phyloP scores from a whole-genome alignment of 208 protist genomes.

The Wallacemonas collosoma region DNA sequence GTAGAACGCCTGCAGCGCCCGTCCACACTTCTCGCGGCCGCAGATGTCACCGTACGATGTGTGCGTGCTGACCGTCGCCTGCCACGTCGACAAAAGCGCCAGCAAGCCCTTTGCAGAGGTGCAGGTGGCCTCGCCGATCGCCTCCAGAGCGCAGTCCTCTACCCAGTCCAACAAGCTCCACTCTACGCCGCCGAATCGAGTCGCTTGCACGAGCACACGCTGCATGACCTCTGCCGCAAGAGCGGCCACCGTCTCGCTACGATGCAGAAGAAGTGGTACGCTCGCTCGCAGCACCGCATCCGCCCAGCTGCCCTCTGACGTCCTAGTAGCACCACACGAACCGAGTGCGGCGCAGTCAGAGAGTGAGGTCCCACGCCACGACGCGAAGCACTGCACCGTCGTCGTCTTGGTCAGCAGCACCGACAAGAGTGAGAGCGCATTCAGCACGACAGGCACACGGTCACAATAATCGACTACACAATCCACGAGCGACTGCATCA shows the following conservation, averaged over 20 bases:
- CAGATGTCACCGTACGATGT: not conserved
- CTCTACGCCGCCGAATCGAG: not conserved
- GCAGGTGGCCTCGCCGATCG: conserved; percentile 19
- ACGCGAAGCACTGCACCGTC: not conserved
- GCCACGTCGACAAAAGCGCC: conserved; percentile 23
- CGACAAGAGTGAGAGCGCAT: conserved; percentile 28
- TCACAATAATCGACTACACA: conserved; percentile 16
- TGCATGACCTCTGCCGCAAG: conserved; percentile 35
- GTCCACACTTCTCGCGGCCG: not conserved
- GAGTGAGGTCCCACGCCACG: not conserved
- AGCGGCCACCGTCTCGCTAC: conserved; percentile 29
- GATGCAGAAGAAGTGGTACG: conserved; percentile 39
- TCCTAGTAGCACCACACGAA: not conserved
- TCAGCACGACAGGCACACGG: conserved; percentile 35
- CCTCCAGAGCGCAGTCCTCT: conserved; percentile 52
- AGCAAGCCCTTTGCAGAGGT: conserved; percentile 22
- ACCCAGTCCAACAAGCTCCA: conserved; percentile 21
- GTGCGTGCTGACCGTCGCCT: not conserved
- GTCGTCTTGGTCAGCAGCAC: not conserved
- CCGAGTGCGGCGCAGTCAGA: no score
- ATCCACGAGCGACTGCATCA: conserved; percentile 22
- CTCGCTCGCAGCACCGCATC: conserved; percentile 20
- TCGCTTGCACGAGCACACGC: conserved; percentile 8
- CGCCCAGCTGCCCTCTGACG: not conserved
- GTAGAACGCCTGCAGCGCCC: conserved; percentile 11